A percentile compares a stretch with the other conserved stretches of the same genome.
These are phyloP conservation scores for Termitomyces eurrhizus DNA, from an alignment of 768 basidiomycete species.

Conservation along the genomic window DNA sequence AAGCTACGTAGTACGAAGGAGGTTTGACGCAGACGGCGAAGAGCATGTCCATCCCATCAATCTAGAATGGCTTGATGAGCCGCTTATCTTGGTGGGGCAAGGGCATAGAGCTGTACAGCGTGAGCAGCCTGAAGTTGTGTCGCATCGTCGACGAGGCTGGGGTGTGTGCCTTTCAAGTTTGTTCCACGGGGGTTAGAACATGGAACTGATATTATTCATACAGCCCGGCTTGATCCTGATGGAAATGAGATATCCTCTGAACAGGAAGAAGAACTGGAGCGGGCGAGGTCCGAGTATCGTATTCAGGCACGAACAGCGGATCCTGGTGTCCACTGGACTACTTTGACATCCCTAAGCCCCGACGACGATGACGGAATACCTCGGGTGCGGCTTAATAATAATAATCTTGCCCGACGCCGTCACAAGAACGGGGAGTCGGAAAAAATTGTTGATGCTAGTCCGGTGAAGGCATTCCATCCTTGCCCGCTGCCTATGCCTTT, in stretches of 20 bases:
- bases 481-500: constrained; percentile 56
- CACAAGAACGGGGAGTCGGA: constrained; percentile 8
- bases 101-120: constrained; percentile 12
- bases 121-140: constrained; percentile 1
- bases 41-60: constrained; percentile 37
- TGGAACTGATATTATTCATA: constrained; percentile 4
- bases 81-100: constrained; percentile 27
- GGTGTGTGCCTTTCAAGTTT: constrained; percentile 27
- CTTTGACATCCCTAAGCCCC: constrained; percentile 17
- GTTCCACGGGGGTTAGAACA: background rate
- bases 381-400: constrained; percentile 17
- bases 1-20: constrained; percentile 33
- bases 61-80: constrained; percentile 36
- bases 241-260: constrained; percentile 62
- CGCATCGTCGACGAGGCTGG: constrained; percentile 39
- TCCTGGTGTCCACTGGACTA: constrained; percentile 12
- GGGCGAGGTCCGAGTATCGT: constrained; percentile 45
- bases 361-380: constrained; percentile 16
- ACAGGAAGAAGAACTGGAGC: constrained; percentile 59
- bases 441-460: background rate
- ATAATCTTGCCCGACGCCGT: constrained; percentile 5
- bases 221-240: constrained; percentile 50
- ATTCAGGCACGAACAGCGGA: constrained; percentile 24
- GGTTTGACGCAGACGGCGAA: constrained; percentile 31
- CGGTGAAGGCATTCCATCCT: constrained; percentile 26